Conservation (phyloP, 208 protist species). For the Leishmania arabica region DNA sequence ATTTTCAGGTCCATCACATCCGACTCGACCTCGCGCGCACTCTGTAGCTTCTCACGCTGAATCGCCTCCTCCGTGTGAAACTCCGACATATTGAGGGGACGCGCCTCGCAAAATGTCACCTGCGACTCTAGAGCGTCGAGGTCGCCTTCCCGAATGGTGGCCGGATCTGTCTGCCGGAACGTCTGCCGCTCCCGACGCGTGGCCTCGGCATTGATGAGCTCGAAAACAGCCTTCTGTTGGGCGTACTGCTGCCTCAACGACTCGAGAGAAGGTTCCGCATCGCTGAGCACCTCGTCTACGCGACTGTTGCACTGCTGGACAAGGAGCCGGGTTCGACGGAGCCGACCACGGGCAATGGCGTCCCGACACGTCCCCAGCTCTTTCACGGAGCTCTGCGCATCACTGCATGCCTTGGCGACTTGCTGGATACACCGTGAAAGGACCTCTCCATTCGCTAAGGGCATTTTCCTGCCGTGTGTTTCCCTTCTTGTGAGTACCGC, state of each 20-base stretch:
- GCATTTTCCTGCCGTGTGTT: constrained; percentile 35
- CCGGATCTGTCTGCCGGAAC: constrained; percentile 37
- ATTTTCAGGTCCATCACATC: constrained; percentile 75
- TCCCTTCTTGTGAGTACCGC: background rate
- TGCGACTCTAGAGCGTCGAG: constrained; percentile 31
- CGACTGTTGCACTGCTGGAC: constrained; percentile 53
- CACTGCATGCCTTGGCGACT: constrained; percentile 45
- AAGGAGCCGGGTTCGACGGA: constrained; percentile 48
- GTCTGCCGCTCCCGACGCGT: constrained; percentile 58
- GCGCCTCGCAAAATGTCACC: constrained; percentile 49
- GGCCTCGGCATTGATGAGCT: constrained; percentile 49
- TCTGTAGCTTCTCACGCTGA: constrained; percentile 70
- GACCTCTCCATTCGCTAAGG: constrained; percentile 58
- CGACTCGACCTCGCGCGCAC: constrained; percentile 70
- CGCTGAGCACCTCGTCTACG: constrained; percentile 26
- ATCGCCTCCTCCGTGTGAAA: constrained; percentile 77
- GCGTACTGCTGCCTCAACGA: constrained; percentile 44
- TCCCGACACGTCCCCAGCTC: constrained; percentile 67
- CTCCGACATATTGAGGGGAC: constrained; percentile 53
- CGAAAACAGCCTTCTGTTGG: constrained; percentile 42
- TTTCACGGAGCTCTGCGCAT: constrained; percentile 45
- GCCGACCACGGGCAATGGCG: constrained; percentile 54
- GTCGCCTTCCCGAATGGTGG: constrained; percentile 8
- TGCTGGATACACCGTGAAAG: constrained; percentile 62
- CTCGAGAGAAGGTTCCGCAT: constrained; percentile 29